Evolutionary conservation across 768 basidiomycete species (phyloP).

Genomic region (Lactarius quietus): DNA sequence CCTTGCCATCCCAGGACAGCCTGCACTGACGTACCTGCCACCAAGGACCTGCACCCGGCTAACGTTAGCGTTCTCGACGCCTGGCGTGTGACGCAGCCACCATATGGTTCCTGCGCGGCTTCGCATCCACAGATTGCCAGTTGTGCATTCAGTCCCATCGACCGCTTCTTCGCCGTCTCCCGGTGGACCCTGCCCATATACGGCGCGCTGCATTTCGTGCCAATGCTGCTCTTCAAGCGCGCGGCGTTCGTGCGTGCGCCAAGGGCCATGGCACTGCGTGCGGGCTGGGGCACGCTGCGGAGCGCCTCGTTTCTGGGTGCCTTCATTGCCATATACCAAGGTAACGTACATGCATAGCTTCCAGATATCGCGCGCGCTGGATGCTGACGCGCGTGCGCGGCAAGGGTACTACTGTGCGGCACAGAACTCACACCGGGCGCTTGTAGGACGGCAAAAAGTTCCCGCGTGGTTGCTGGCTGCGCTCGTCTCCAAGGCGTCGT

Average conservation of each 20-base stretch:
- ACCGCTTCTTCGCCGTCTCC: constrained; percentile 77
- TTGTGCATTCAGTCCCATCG: constrained; percentile 54
- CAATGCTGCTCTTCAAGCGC: constrained; percentile 79
- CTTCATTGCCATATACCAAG: constrained; percentile 80
- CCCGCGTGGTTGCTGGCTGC: constrained; percentile 50
- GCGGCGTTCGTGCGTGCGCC: constrained; percentile 64
- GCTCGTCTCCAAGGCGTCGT: constrained; percentile 66
- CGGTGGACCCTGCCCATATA: constrained; percentile 84
- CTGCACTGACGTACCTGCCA: background rate
- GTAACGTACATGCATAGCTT: too few species aligned
- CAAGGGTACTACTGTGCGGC: constrained; percentile 48
- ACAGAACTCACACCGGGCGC: background rate
- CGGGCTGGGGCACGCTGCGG: constrained; percentile 67
- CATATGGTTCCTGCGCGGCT: constrained; percentile 60
- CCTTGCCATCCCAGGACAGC: background rate
- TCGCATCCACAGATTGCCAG: constrained; percentile 71
- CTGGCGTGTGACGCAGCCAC: constrained; percentile 31
- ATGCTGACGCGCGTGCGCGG: background rate
- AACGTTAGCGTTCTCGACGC: constrained; percentile 5
- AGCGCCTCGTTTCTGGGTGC: constrained; percentile 85
- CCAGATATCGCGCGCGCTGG: background rate
- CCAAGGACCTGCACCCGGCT: constrained; percentile 10
- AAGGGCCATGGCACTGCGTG: constrained; percentile 56
- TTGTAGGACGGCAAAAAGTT: constrained; percentile 20
- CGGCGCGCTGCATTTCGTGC: constrained; percentile 85